phyloP scores from a whole-genome alignment of 345 rosid genomes.

The Brassica rapa region DNA sequence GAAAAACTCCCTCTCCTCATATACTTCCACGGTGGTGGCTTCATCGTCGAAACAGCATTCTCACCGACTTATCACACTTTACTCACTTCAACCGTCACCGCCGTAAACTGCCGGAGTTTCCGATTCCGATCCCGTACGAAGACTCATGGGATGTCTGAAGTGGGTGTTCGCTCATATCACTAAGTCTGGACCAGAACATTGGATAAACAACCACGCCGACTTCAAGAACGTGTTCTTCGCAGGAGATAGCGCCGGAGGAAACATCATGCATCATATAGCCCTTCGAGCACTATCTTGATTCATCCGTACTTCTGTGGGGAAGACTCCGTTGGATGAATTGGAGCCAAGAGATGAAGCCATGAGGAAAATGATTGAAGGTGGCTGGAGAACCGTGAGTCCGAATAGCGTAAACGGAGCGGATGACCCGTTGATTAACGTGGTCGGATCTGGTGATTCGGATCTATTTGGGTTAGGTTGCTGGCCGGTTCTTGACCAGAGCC shows the following conservation, averaged over 20 bases:
- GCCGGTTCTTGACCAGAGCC: constrained; percentile 2
- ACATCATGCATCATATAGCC: constrained; percentile 51
- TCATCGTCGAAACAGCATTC: too few relatives aligned
- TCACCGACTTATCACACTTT: too few relatives aligned
- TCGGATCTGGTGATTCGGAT: constrained; percentile 16
- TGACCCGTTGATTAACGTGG: constrained; percentile 50
- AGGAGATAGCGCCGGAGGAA: constrained; percentile 72
- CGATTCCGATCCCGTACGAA: constrained; percentile 49
- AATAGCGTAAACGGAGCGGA: constrained; percentile 41
- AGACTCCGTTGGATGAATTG: constrained; percentile 29
- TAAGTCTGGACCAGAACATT: constrained; percentile 45
- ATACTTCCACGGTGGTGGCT: too few relatives aligned
- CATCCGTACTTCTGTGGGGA: constrained; percentile 52
- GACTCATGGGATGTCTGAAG: constrained; percentile 45
- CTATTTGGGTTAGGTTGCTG: constrained; percentile 39
- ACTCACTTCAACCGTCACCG: too few relatives aligned
- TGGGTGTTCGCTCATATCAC: constrained; percentile 53
- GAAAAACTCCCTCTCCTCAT: constrained; percentile 24
- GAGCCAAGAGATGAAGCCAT: constrained; percentile 34
- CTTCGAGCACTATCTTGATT: constrained; percentile 36
- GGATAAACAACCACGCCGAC: constrained; percentile 52
- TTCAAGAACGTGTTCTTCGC: constrained; percentile 43
- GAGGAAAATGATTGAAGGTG: constrained; percentile 36
- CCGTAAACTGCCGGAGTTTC: constrained; percentile 42
- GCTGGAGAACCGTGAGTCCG: constrained; percentile 43